Base-by-base conservation (phyloP, 2,329 filamentous ascomycete genomes). In the Phyllosticta citribraziliensis region DNA sequence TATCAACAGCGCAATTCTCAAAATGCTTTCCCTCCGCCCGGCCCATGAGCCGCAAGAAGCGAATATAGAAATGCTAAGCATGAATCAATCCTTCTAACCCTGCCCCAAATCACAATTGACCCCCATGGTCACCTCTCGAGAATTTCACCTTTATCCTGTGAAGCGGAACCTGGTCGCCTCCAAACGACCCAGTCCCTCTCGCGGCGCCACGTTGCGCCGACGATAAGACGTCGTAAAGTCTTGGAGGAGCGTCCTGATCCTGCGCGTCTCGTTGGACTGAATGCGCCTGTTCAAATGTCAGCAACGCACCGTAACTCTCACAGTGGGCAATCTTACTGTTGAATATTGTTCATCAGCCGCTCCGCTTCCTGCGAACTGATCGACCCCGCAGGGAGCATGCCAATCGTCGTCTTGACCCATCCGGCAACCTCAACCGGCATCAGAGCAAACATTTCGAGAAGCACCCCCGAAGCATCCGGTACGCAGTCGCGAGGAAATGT, bases 171-270 rank as follows among this genome's bases (percentile, higher is more conserved):
- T 85, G 22, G 88, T 85, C 24, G 91, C 91, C 76, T 96, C 91
- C 62, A 97, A 78, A 70, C 91, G 83, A 3, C 93, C 93, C 52
- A 97, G 79, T 0, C 93, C 93, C 71, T 97, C 93, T 63, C 93
- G 80, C 6, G 94, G 94, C n/a, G 94, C 93, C 55, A 99, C 89
- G 70, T 99, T 97, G 64, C 95, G 84, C 70, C 95, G 83, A 57
- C 95, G 85, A 74, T 99, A 99, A 30, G 87, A 89, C 72, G 93
- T 96, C 24, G 94, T 97, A 72, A 99, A 99, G 75, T 99, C 95
- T 76, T 97, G 94, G 62, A 99, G 81, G 35, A 96, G 80, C 25
- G 84, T 86, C 47, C 93, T 84, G 59, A 97, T 91, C 76, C 91
- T 91, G 62, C 91, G 82, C 52, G 90, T 84, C 63, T 88, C 84